Base-by-base conservation (phyloP, 1,139 yeast species). In the Hansenula anomala region DNA sequence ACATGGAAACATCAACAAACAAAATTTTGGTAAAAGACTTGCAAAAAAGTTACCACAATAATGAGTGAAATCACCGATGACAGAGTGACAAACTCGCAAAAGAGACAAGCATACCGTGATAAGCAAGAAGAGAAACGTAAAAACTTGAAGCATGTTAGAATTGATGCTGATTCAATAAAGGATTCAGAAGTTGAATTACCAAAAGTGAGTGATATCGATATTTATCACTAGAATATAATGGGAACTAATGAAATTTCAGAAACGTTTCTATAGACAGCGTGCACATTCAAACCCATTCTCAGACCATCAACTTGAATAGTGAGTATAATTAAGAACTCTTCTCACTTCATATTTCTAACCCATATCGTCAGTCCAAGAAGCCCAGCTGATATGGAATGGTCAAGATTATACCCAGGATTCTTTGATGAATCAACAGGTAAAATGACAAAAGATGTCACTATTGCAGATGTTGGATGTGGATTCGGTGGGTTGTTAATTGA, bases 221-320 rank as follows among this genome's bases (percentile, higher is more conserved):
- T n/a, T n/a, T n/a, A n/a, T n/a, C n/a, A n/a, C n/a, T n/a, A n/a
- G n/a, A n/a, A n/a, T n/a, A n/a, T n/a, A n/a, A n/a, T n/a, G n/a
- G n/a, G n/a, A n/a, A n/a, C n/a, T n/a, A n/a, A n/a, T n/a, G n/a
- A n/a, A 20, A 7, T 9, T 23, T 23, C 11, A 23, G 25, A 94
- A 94, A 62, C 75, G 92, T 53, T 92, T 75, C 60, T 94, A 92
- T 61, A 76, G 99, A 59, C 99, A 92, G 64, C 71, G 99, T 60
- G 98, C 98, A 2, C 99, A 92, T 59, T 89, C 97, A 3, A 92
- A 92, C 57, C 98, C 98, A 20, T 92, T 92, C 55, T 86, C 96
- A 16, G 99, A 92, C 61, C 98, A 92, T 61, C 78, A 82, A 53
- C 69, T 94, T 38, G 96, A 87, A 46, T 92, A 92, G 23, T 20